Conservation (phyloP, 163 green algal genomes). For the Chlamydomonas reinhardtii region DNA sequence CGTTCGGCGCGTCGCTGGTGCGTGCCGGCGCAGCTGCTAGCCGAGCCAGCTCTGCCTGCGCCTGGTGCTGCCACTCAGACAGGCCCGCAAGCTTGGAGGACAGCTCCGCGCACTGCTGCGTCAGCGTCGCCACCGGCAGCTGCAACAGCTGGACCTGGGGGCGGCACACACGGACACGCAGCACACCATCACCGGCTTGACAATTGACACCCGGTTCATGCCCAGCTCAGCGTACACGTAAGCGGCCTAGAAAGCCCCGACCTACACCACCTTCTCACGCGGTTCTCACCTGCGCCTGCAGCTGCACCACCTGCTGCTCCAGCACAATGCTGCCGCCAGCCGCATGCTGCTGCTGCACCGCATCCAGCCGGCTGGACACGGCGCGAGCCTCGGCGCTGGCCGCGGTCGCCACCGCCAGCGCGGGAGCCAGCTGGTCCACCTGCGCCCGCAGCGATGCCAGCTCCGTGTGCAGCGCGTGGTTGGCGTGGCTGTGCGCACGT, state of each 20-base stretch:
- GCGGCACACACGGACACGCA: too few species aligned
- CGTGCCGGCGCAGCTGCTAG: neutral
- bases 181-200: too few species aligned
- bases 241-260: too few species aligned
- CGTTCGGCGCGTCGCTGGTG: too few species aligned
- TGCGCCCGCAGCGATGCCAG: constrained; percentile 1
- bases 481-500: neutral
- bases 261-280: too few species aligned
- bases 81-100: neutral
- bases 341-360: constrained; percentile 22
- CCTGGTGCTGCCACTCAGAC: constrained; percentile 30
- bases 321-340: neutral
- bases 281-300: constrained; percentile 20
- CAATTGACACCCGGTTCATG: too few species aligned
- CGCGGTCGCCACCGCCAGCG: neutral
- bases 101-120: constrained; percentile 38
- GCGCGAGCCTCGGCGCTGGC: constrained; percentile 20
- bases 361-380: constrained; percentile 12
- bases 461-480: neutral
- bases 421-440: constrained; percentile 20
- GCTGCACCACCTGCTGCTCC: constrained; percentile 36
- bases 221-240: too few species aligned
- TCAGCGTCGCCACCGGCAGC: constrained; percentile 32
- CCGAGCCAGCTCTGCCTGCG: neutral
- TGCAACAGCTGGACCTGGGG: constrained; percentile 36